Evolutionary conservation across 441 rosid species (phyloP).

Genomic region (Brassica hybrid): DNA sequence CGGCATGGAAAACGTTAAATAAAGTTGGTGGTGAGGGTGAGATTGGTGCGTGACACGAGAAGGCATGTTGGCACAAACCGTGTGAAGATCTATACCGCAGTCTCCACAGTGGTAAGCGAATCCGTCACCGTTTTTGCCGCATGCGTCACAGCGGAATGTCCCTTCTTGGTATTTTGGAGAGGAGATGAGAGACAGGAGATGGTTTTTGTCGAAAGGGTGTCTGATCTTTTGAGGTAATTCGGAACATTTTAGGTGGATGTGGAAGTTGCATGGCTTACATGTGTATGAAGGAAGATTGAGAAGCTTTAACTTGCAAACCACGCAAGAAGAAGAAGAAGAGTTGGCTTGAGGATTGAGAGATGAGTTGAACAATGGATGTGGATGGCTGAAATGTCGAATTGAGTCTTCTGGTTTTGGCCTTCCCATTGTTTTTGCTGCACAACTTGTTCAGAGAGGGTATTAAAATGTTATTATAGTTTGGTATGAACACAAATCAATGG

Average conservation of each 20-base stretch:
- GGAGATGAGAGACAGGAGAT: conserved; percentile 43
- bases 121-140: conserved; percentile 51
- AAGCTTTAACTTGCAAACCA: conserved; percentile 44
- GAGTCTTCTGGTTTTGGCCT: conserved; percentile 40
- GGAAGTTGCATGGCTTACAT: conserved; percentile 44
- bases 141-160: conserved; percentile 45
- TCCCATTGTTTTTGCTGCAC: conserved; percentile 34
- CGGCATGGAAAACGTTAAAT: conserved; percentile 41
- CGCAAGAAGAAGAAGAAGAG: conserved; percentile 39
- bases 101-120: conserved; percentile 51
- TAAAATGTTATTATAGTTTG: conserved; percentile 1
- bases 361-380: conserved; percentile 43
- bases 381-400: conserved; percentile 52
- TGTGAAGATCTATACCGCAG: conserved; percentile 50
- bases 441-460: neutral
- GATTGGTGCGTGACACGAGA: conserved; percentile 39
- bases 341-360: conserved; percentile 35
- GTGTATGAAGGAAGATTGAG: conserved; percentile 36
- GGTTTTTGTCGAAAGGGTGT: conserved; percentile 50
- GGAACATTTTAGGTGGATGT: conserved; percentile 48
- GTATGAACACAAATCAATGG: neutral
- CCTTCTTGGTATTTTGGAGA: conserved; percentile 42
- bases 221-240: conserved; percentile 47
- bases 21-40: conserved; percentile 51
- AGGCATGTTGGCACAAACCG: conserved; percentile 50